phyloP scores from a whole-genome alignment of 1,139 yeast genomes.

The Debaryomyces sp. region DNA sequence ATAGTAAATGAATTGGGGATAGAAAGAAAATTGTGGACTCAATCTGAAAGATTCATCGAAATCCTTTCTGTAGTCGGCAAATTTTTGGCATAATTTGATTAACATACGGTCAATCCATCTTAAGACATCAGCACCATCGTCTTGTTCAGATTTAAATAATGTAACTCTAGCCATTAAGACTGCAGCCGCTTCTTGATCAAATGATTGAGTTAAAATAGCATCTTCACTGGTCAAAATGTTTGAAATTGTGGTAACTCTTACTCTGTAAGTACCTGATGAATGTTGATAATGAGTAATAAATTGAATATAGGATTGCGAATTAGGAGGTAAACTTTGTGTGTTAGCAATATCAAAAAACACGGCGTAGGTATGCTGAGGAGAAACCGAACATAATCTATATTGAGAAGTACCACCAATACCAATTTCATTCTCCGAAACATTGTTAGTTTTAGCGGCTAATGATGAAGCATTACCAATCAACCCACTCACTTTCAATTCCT shows the following conservation, averaged over 20 bases:
- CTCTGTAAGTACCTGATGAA: conserved; percentile 78
- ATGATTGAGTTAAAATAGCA: conserved; percentile 59
- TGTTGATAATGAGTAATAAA: conserved; percentile 80
- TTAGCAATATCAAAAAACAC: conserved; percentile 84
- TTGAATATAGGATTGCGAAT: conserved; percentile 62
- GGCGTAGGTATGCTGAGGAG: conserved; percentile 87
- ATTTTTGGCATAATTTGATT: conserved; percentile 53
- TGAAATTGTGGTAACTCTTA: conserved; percentile 88
- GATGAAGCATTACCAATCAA: conserved; percentile 92
- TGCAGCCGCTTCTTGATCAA: conserved; percentile 99
- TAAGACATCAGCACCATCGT: conserved; percentile 55
- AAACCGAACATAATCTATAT: conserved; percentile 80
- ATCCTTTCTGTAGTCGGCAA: conserved; percentile 54
- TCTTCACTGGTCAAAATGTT: conserved; percentile 60
- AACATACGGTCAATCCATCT: conserved; percentile 57
- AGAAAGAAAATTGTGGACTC: conserved; percentile 52
- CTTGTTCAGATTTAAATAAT: conserved; percentile 82
- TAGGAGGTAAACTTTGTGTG: conserved; percentile 47
- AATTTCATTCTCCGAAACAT: conserved; percentile 89
- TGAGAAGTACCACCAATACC: conserved; percentile 92
- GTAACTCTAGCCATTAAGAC: conserved; percentile 94
- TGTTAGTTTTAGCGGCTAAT: conserved; percentile 58
- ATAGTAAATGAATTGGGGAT: conserved; percentile 95
- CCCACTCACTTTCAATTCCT: conserved; percentile 88
- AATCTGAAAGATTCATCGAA: conserved; percentile 49